Evolutionary conservation across 345 rosid species (phyloP), one percentile per base, ranked within the genome.

Genomic region (Cardamine occulta): DNA sequence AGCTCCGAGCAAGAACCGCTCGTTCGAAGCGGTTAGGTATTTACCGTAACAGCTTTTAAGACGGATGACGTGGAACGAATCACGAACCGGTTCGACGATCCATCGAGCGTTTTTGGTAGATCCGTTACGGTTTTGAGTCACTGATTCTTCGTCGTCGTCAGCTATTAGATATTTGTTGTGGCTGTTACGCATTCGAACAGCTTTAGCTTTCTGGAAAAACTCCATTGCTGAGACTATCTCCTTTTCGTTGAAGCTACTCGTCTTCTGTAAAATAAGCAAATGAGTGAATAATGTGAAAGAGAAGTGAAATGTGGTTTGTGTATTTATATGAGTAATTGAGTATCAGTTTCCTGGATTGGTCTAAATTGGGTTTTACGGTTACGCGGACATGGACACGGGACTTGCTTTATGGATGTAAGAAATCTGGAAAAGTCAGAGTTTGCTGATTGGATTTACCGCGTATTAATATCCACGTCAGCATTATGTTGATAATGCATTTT

Each of bases 11-110:
- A 92, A 66, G 79, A 88, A 90, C 15, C 90, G 90, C 68, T 84
- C 83, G 76, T 90, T 88, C 6, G 97, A 84, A 59, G 98, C 98
- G 66, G 99, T 89, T 26, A 93, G 76, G 82, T 96, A 96, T 23
- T 80, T 89, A 3, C 91, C 91, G 70, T 87, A 82, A 73, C 86
- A 78, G 76, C 90, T 84, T 73, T 84, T 88, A 18, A 95, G 86
- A 45, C 96, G 94, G 60, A 95, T 49, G 13, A 89, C 68, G 65
- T 77, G 74, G 7, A 68, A 54, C 7, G 86, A 77, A 19, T 82
- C 86, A 29, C 84, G 86, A 2, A 93, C 86, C 34, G 78, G 66
- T 54, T 93, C 96, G 4, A 95, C 91, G 10, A 81, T 82, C 97
- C 97, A 94, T 59, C 79, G 79, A 32, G 90, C 94, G 73, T 47